Evolutionary conservation across 495 filamentous ascomycete species (phyloP).

Genomic region (Penicillium coprophilum): DNA sequence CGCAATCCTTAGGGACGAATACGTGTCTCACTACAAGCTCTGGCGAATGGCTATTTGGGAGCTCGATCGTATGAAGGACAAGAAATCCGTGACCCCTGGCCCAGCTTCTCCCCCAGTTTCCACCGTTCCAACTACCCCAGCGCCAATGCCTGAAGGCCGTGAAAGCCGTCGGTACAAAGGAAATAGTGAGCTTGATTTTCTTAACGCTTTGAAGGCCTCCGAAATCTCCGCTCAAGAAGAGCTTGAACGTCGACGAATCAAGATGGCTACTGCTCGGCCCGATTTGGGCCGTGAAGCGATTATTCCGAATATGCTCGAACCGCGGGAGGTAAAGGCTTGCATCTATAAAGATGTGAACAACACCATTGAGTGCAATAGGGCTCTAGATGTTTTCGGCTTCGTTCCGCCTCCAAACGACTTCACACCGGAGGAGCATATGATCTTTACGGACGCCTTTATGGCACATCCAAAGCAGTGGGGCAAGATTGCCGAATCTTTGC

Average conservation of each 20-base stretch:
- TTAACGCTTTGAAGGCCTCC: conserved; percentile 74
- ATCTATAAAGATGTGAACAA: conserved; percentile 75
- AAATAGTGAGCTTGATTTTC: conserved; percentile 73
- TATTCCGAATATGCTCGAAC: conserved; percentile 75
- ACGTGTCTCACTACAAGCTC: conserved; percentile 44
- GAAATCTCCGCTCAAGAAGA: conserved; percentile 73
- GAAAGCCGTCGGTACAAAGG: conserved; percentile 62
- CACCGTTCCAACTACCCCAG: conserved; percentile 39
- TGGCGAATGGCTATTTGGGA: conserved; percentile 53
- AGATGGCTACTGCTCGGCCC: conserved; percentile 65
- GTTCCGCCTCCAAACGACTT: conserved; percentile 80
- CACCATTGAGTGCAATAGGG: conserved; percentile 61
- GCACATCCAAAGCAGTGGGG: conserved; percentile 89
- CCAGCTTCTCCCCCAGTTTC: conserved; percentile 50
- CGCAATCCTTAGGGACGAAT: conserved; percentile 42
- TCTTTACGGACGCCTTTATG: conserved; percentile 77
- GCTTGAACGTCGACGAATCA: conserved; percentile 63
- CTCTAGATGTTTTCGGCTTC: conserved; percentile 69
- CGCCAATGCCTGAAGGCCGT: conserved; percentile 54
- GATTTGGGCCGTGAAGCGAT: conserved; percentile 81
- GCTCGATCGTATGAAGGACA: conserved; percentile 62
- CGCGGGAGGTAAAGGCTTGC: conserved; percentile 40
- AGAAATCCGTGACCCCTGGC: conserved; percentile 49
- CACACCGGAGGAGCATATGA: conserved; percentile 70
- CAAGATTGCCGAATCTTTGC: conserved; percentile 73